Conservation (phyloP, 495 filamentous ascomycete genomes). For the Symbiotaphrina buchneri region DNA sequence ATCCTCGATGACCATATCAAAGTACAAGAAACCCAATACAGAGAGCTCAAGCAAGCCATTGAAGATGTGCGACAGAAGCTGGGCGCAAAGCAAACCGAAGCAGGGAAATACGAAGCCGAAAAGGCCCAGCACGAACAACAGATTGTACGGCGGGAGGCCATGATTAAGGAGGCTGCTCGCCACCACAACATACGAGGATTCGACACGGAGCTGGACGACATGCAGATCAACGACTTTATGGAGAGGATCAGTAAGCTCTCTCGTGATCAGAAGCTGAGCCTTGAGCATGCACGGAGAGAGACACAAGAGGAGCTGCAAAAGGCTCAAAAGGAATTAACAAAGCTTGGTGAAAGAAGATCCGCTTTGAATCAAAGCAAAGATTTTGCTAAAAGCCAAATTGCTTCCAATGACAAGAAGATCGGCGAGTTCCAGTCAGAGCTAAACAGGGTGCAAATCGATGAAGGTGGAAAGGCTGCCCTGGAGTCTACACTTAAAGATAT, state of each 20-base stretch:
- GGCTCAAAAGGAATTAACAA: slow-evolving; percentile 39
- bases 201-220: slow-evolving; percentile 54
- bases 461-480: slow-evolving; percentile 54
- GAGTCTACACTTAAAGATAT: slow-evolving; percentile 51
- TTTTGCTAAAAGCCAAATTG: slow-evolving; percentile 42
- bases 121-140: slow-evolving; percentile 71
- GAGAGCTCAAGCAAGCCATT: slow-evolving; percentile 38
- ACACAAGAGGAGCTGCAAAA: slow-evolving; percentile 45
- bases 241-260: slow-evolving; percentile 48
- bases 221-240: slow-evolving; percentile 53
- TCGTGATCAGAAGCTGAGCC: slow-evolving; percentile 50
- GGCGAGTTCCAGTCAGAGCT: slow-evolving; percentile 36
- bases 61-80: slow-evolving; percentile 30
- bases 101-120: slow-evolving; percentile 66
- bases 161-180: slow-evolving; percentile 59
- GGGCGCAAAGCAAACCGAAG: slow-evolving; percentile 55
- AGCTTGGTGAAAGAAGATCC: slow-evolving; percentile 44
- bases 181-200: slow-evolving; percentile 70
- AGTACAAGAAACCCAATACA: slow-evolving; percentile 32
- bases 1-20: slow-evolving; percentile 39
- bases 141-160: slow-evolving; percentile 35
- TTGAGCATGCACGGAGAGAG: slow-evolving; percentile 52
- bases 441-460: slow-evolving; percentile 51
- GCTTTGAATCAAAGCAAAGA: slow-evolving; percentile 47
- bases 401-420: slow-evolving; percentile 42